phyloP scores from a whole-genome alignment of 2,329 filamentous ascomycete genomes.

The Colletotrichum sp. region DNA sequence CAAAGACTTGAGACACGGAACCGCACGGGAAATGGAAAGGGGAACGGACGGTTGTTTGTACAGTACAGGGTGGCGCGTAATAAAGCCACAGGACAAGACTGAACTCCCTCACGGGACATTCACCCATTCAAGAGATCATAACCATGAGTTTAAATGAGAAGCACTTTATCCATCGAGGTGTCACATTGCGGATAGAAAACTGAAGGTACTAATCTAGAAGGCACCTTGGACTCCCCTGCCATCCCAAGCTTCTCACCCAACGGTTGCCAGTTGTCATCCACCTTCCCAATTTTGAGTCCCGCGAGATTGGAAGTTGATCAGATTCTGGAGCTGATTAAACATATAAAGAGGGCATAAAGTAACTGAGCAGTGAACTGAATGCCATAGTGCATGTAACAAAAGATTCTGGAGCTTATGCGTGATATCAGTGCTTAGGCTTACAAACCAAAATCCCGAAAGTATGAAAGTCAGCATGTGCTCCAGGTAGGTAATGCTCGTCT shows the following conservation, averaged over 20 bases:
- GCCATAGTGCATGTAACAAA: too few relatives aligned
- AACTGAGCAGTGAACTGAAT: too few relatives aligned
- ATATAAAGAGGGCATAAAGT: too few relatives aligned
- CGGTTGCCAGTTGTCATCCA: too few relatives aligned
- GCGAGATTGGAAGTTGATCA: neutral
- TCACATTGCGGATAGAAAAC: neutral
- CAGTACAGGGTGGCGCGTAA: neutral
- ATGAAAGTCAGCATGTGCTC: neutral
- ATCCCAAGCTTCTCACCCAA: neutral
- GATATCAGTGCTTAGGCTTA: neutral
- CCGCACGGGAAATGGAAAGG: neutral
- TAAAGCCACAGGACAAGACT: neutral
- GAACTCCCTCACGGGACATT: neutral
- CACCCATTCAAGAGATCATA: neutral
- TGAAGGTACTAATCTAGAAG: neutral
- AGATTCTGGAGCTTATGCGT: neutral
- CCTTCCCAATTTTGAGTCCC: neutral
- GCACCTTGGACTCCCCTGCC: neutral
- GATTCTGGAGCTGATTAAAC: neutral
- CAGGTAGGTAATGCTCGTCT: accelerated
- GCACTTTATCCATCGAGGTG: neutral
- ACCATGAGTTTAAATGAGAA: neutral
- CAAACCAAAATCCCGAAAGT: neutral
- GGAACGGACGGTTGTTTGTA: neutral
- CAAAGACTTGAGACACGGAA: neutral